Base-by-base conservation (phyloP, 768 basidiomycete genomes). In the Boletus edulis region DNA sequence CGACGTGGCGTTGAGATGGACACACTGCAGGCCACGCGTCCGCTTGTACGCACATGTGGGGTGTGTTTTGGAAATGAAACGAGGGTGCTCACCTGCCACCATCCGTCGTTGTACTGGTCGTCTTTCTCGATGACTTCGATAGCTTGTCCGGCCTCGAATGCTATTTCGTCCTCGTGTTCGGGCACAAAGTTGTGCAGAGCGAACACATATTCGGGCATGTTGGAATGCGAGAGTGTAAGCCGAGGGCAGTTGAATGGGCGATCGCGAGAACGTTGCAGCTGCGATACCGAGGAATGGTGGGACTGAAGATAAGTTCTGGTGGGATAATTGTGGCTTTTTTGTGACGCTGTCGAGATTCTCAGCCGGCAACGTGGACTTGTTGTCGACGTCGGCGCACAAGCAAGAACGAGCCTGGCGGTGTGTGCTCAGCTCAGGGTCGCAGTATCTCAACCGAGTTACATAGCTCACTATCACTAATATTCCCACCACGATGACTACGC, bases 101-200 rank as follows among this genome's bases (percentile, higher is more conserved):
- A 98, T 17, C 96, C 97, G 71, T 99, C 97, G 18, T 83, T 83
- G 68, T 91, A 98, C 54, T 83, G 73, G 60, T 98, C 97, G 67
- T 98, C 97, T 73, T 84, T 91, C 76, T 98, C 96, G 40, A 98
- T 54, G 29, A 99, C 85, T 65, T 91, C 87, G 62, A 98, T 92
- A 52, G 82, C 78, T 61, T 98, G 93, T 3, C 95, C 95, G 5
- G 85, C 86, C 41, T 74, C 78, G 68, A 98, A 97, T 1, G 84
- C 63, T 38, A 98, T 81, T 73, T 99, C 97, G 72, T 99, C 97
- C 49, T 91, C 90, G 71, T 98, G 84, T 75, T 99, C 94, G 4
- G 97, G 95, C 5, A 73, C 63, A 62, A 98, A 98, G 63, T 89
- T 87, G 68, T 96, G 92, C 14, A 92, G 75, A 1, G 89, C 93